Conservation (phyloP, 1,284 basidiomycete genomes). For the Tilletia horrida region DNA sequence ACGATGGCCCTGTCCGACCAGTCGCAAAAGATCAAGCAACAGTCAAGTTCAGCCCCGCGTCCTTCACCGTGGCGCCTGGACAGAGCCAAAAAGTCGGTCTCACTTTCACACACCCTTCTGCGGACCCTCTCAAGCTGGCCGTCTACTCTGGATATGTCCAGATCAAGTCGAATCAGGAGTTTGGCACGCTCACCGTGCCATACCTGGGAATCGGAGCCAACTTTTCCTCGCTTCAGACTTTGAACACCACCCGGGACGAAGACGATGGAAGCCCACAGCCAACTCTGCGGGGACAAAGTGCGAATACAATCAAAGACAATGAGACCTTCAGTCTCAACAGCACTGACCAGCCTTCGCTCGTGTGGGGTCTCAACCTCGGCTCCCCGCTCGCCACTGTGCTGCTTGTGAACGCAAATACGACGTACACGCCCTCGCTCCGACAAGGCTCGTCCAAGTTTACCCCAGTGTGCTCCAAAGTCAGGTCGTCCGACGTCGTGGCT, state of each 20-base stretch:
- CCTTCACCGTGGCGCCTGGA: conserved; percentile 56
- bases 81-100: conserved; percentile 51
- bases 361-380: background rate
- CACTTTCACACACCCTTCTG: conserved; percentile 58
- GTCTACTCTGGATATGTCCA: conserved; percentile 56
- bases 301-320: conserved; percentile 25
- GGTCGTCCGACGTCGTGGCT: background rate
- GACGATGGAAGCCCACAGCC: conserved; percentile 28
- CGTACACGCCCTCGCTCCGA: background rate
- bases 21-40: conserved; percentile 58
- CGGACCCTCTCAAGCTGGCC: conserved; percentile 61
- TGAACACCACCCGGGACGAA: conserved; percentile 22
- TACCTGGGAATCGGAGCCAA: conserved; percentile 62
- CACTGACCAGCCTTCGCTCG: background rate
- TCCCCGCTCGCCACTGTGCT: background rate
- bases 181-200: conserved; percentile 4
- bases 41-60: conserved; percentile 57
- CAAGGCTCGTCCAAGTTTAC: background rate
- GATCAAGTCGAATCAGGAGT: background rate
- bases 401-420: background rate
- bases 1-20: conserved; percentile 60
- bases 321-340: background rate
- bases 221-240: conserved; percentile 58
- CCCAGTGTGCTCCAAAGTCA: no score
- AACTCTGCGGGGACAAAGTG: conserved; percentile 22